These are phyloP conservation scores for Talaromyces atroroseus DNA, from an alignment of 2,329 filamentous ascomycete species.

Conservation along the genomic window DNA sequence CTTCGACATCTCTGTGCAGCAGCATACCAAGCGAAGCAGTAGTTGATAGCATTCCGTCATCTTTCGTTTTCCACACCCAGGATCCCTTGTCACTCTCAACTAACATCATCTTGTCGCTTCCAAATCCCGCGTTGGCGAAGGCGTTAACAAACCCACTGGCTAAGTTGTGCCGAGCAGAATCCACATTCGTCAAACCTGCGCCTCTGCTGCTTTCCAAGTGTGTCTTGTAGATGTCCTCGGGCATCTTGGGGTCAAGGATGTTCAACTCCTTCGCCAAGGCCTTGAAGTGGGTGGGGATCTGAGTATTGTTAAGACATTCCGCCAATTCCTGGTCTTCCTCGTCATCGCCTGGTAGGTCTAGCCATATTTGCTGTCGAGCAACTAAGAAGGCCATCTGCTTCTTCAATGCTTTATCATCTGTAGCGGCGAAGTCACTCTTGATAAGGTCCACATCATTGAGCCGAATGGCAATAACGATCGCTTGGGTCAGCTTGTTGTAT, in stretches of 20 bases:
- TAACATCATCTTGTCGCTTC: constrained; percentile 96
- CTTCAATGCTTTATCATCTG: constrained; percentile 74
- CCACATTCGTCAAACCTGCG: constrained; percentile 85
- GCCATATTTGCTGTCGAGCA: constrained; percentile 80
- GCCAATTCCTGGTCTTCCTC: constrained; percentile 68
- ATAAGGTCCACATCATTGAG: constrained; percentile 85
- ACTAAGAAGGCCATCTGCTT: constrained; percentile 93
- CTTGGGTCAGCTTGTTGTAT: constrained; percentile 89
- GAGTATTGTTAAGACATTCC: constrained; percentile 82
- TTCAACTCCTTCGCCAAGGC: constrained; percentile 91
- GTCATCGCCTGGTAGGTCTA: constrained; percentile 59
- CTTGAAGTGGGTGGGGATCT: constrained; percentile 88
- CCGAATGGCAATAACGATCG: constrained; percentile 88
- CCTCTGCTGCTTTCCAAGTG: constrained; percentile 94
- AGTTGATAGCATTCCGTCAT: constrained; percentile 94
- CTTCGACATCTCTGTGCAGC: constrained; percentile 88
- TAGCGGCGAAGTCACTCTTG: constrained; percentile 70
- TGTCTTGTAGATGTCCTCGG: constrained; percentile 99
- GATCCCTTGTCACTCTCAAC: constrained; percentile 80
- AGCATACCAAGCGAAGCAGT: constrained; percentile 89
- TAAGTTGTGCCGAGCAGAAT: constrained; percentile 92
- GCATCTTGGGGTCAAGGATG: constrained; percentile 91
- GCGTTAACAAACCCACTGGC: constrained; percentile 95
- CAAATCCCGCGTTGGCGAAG: constrained; percentile 93
- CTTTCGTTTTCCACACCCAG: constrained; percentile 99